phyloP scores from a whole-genome alignment of 768 basidiomycete genomes.

The Mycena galericulata region DNA sequence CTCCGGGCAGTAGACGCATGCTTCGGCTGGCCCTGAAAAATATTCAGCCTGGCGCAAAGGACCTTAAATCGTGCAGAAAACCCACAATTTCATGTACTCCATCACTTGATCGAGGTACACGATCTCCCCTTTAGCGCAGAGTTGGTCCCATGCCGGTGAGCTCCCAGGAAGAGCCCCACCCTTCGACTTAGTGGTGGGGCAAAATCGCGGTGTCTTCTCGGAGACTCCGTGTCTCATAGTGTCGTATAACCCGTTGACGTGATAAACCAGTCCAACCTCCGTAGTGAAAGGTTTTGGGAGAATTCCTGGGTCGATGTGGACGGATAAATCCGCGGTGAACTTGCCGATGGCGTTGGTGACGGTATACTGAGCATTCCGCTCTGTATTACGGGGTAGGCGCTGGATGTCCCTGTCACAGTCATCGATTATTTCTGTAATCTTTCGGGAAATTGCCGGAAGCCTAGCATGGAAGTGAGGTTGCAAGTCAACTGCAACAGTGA shows the following conservation, averaged over 20 bases:
- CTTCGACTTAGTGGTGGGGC: background rate
- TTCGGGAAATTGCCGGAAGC: conserved; percentile 14
- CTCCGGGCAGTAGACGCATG: conserved; percentile 17
- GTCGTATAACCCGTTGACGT: conserved; percentile 17
- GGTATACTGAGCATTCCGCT: background rate
- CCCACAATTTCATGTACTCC: conserved; percentile 5
- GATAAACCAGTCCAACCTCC: conserved; percentile 12
- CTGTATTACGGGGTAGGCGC: background rate
- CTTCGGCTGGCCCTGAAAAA: conserved; percentile 6
- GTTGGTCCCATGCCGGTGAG: conserved; percentile 19
- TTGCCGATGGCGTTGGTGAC: background rate
- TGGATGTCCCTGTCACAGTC: background rate
- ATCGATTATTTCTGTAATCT: conserved; percentile 7
- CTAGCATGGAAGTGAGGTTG: conserved; percentile 5
- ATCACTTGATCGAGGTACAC: conserved; percentile 21
- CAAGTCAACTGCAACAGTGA: background rate
- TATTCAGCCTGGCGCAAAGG: background rate
- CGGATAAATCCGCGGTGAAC: conserved; percentile 8
- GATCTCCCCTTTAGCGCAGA: conserved; percentile 17
- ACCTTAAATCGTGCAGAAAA: background rate
- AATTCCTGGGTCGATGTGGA: conserved; percentile 20
- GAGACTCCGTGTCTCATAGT: conserved; percentile 11
- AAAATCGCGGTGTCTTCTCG: conserved; percentile 13
- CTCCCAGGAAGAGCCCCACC: background rate
- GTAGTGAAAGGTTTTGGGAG: conserved; percentile 16